These are phyloP conservation scores for Lonicera japonica DNA, from an alignment of 129 eudicot genomes.

Conservation along the genomic window DNA sequence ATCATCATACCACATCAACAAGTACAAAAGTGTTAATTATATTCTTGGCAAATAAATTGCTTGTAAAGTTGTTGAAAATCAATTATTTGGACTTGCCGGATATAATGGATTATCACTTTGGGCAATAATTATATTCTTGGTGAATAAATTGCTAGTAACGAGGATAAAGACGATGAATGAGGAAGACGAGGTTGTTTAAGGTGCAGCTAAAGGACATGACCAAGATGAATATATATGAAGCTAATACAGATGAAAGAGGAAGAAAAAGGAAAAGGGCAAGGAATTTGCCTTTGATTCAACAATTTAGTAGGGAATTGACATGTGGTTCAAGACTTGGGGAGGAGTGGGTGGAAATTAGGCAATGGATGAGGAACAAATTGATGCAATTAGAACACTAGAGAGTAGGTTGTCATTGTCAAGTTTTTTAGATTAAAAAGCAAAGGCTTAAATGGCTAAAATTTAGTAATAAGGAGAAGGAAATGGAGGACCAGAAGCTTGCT, in stretches of 20 bases:
- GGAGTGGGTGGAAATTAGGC: conserved; percentile 54
- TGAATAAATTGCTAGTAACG: conserved; percentile 65
- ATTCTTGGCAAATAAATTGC: conserved; percentile 76
- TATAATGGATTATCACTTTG: conserved; percentile 60
- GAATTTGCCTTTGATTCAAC: conserved; percentile 23
- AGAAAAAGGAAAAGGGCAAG: conserved; percentile 21
- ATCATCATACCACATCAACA: too few relatives aligned
- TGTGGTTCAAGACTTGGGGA: conserved; percentile 38
- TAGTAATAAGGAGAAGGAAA: conserved; percentile 70
- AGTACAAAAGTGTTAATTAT: conserved; percentile 91
- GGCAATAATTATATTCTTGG: conserved; percentile 69
- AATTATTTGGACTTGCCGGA: conserved; percentile 65
- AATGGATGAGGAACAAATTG: conserved; percentile 55
- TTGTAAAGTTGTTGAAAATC: conserved; percentile 85
- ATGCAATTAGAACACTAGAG: conserved; percentile 55
- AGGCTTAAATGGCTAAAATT: conserved; percentile 69
- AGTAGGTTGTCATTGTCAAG: conserved; percentile 35
- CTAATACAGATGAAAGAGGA: conserved; percentile 12
- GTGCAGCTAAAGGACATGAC: conserved; percentile 21
- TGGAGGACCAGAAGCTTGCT: conserved; percentile 59
- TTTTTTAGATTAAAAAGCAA: conserved; percentile 58
- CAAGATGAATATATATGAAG: conserved; percentile 11
- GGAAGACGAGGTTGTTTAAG: conserved; percentile 32
- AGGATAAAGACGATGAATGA: conserved; percentile 25
- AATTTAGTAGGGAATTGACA: conserved; percentile 35